Conservation (phyloP, 129 eudicot genomes). For the Kitagawia praeruptora region DNA sequence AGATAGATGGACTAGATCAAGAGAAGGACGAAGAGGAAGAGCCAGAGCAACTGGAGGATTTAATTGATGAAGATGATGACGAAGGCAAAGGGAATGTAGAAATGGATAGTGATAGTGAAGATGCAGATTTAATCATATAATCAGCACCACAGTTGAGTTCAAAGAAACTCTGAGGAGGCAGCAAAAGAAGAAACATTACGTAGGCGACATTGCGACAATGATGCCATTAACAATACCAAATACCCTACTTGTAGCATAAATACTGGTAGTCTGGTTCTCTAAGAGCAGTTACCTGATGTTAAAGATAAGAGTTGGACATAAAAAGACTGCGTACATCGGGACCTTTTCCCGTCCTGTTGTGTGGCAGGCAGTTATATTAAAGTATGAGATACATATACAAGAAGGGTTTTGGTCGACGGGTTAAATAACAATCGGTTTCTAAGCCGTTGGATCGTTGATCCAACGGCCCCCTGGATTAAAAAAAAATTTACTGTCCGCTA, state of each 20-base stretch:
- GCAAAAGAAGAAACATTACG: background rate
- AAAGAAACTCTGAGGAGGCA: background rate
- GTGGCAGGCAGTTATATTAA: background rate
- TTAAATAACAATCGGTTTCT: no score
- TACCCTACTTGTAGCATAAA: background rate
- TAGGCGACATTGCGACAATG: background rate
- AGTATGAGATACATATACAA: background rate
- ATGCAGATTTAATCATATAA: constrained; percentile 5
- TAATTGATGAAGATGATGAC: constrained; percentile 29
- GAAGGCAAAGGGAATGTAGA: constrained; percentile 2
- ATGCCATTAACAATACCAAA: constrained; percentile 5
- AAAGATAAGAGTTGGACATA: background rate
- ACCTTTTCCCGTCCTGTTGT: background rate
- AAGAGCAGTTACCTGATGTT: background rate
- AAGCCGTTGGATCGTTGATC: no score
- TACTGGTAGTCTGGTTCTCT: background rate
- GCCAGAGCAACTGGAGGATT: constrained; percentile 26
- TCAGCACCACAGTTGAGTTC: background rate
- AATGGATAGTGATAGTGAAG: background rate
- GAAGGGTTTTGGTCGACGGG: no score
- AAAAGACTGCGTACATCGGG: background rate
- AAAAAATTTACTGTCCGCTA: no score
- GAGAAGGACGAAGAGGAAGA: constrained; percentile 23
- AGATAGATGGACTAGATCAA: constrained; percentile 3
- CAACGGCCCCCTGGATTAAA: no score